These are phyloP conservation scores for Penicillium robsamsonii DNA, from an alignment of 495 filamentous ascomycete species.

Conservation along the genomic window DNA sequence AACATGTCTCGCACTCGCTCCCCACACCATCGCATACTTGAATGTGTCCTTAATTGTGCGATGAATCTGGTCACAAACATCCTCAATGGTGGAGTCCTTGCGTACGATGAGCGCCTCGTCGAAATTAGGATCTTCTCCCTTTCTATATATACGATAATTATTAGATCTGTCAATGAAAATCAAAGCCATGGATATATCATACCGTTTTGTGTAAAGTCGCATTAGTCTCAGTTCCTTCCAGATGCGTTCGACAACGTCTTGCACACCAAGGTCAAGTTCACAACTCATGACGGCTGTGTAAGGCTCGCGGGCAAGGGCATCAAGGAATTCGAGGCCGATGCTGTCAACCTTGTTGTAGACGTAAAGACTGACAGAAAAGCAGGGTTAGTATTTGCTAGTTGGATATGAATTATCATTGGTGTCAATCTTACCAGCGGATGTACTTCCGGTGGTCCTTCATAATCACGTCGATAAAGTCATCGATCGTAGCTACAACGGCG, in stretches of 20 bases:
- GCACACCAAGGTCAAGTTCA: conserved; percentile 94
- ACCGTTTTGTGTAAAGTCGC: conserved; percentile 91
- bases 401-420: not conserved
- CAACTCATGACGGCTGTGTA: conserved; percentile 97
- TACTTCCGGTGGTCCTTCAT: conserved; percentile 99
- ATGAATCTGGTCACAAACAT: conserved; percentile 96
- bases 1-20: conserved; percentile 89
- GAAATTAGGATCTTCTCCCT: conserved; percentile 90
- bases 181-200: conserved; percentile 12
- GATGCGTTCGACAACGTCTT: conserved; percentile 90
- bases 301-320: conserved; percentile 86
- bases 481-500: conserved; percentile 68
- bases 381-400: not conserved
- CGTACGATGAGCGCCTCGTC: conserved; percentile 91
- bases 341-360: conserved; percentile 99
- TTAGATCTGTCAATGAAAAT: conserved; percentile 2
- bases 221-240: conserved; percentile 94
- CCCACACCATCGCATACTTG: conserved; percentile 98
- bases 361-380: conserved; percentile 64
- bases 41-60: conserved; percentile 95
- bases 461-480: conserved; percentile 99
- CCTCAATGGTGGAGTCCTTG: conserved; percentile 82
- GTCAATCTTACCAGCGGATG: conserved; percentile 64
- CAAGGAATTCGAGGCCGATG: conserved; percentile 88
- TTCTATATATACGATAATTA: conserved; percentile 42